Evolutionary conservation across 1,284 basidiomycete genomes (phyloP).

Genomic region (Cutaneotrichosporon sp.): DNA sequence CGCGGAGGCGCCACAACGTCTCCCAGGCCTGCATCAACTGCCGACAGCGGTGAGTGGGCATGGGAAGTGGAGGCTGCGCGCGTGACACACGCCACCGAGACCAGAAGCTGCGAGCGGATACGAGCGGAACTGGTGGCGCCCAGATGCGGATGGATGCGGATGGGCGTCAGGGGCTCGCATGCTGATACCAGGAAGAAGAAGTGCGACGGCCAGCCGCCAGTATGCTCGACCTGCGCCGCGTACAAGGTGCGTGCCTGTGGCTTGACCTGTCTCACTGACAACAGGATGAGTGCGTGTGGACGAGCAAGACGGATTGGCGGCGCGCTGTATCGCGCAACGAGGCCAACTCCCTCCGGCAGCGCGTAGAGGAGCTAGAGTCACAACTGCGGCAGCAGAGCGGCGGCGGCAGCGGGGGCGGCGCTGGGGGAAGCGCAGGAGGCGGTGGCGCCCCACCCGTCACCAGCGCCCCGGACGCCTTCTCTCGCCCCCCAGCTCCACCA

Average conservation of each 20-base stretch:
- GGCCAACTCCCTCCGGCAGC: conserved; percentile 31
- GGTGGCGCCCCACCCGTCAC: not conserved
- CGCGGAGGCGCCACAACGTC: conserved; percentile 7
- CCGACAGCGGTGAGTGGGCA: conserved; percentile 13
- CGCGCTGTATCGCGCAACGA: conserved; percentile 33
- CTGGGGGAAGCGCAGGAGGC: too few species aligned
- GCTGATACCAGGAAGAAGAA: conserved; percentile 35
- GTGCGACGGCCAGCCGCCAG: conserved; percentile 42
- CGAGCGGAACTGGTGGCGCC: too few species aligned
- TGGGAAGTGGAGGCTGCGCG: too few species aligned
- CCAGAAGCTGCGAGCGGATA: too few species aligned
- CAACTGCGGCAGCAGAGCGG: too few species aligned
- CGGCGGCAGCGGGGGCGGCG: not conserved
- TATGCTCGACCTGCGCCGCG: conserved; percentile 40
- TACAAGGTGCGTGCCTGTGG: conserved; percentile 31
- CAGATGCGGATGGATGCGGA: too few species aligned
- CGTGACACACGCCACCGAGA: too few species aligned
- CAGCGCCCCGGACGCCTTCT: too few species aligned
- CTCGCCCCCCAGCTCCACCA: not conserved
- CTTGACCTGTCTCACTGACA: not conserved
- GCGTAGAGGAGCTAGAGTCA: conserved; percentile 33
- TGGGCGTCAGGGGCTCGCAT: not conserved
- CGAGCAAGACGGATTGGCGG: conserved; percentile 30
- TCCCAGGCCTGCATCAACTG: conserved; percentile 24
- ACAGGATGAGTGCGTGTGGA: conserved; percentile 41